These are phyloP conservation scores for Hanseniaspora thailandica DNA, from an alignment of 805 yeast genomes.

Conservation along the genomic window DNA sequence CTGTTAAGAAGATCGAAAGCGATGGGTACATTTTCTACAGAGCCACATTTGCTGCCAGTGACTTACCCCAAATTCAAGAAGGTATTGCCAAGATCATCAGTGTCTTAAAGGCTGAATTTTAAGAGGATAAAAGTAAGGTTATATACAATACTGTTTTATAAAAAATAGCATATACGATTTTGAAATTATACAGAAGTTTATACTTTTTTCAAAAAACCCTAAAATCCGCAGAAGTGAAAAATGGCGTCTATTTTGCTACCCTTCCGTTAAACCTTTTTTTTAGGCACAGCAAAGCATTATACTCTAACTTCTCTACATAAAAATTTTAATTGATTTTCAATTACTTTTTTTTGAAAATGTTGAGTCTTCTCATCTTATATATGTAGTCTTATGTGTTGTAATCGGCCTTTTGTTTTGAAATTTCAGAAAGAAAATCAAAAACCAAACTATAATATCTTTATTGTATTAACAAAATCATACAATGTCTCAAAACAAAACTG, in stretches of 20 bases:
- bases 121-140: neutral
- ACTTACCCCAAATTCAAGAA: slow-evolving; percentile 45
- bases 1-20: neutral
- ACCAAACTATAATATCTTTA: neutral
- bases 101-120: slow-evolving; percentile 48
- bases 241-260: too few relatives aligned
- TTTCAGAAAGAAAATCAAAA: neutral
- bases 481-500: slow-evolving; percentile 52
- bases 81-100: slow-evolving; percentile 60
- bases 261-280: too few relatives aligned
- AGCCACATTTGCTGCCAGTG: slow-evolving; percentile 82
- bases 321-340: too few relatives aligned
- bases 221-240: neutral
- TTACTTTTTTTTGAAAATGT: too few relatives aligned
- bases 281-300: too few relatives aligned
- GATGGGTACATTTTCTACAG: slow-evolving; percentile 51
- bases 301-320: too few relatives aligned
- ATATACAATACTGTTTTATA: neutral
- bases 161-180: neutral
- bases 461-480: slow-evolving; percentile 21
- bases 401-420: too few relatives aligned
- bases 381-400: too few relatives aligned
- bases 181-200: neutral
- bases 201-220: neutral
- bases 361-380: neutral